Conservation (phyloP, 2,329 filamentous ascomycete genomes). For the Neopestalotiopsis clavispora region DNA sequence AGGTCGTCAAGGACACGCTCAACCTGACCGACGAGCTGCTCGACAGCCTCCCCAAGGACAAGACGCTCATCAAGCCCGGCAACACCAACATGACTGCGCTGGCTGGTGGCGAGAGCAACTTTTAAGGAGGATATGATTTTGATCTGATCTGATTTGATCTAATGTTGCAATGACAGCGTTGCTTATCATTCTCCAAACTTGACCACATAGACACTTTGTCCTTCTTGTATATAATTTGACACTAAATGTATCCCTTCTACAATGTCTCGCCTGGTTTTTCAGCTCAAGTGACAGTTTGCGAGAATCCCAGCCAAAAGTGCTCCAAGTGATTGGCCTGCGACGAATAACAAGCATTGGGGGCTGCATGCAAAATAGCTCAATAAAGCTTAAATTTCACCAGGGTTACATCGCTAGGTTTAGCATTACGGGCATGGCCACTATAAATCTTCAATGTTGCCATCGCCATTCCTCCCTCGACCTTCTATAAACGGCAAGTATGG, state of each 20-base stretch:
- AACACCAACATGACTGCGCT: slow-evolving; percentile 42
- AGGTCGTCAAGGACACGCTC: slow-evolving; percentile 63
- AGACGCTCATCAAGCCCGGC: slow-evolving; percentile 47
- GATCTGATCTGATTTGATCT: background rate
- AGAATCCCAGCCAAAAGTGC: background rate
- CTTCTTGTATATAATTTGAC: background rate
- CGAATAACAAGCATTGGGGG: background rate
- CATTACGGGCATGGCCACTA: background rate
- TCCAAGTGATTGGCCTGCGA: too few species aligned
- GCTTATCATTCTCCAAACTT: background rate
- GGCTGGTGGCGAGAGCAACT: slow-evolving; percentile 21
- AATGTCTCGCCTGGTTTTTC: background rate
- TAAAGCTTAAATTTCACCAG: background rate
- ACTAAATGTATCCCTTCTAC: background rate
- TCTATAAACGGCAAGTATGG: background rate
- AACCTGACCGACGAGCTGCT: slow-evolving; percentile 43
- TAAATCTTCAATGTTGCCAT: background rate
- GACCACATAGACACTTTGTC: background rate
- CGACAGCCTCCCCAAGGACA: slow-evolving; percentile 43
- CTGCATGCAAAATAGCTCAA: background rate
- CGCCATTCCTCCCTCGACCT: background rate
- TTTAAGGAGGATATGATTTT: background rate
- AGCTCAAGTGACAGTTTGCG: background rate
- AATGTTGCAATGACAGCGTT: background rate
- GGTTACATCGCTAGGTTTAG: background rate